Evolutionary conservation across 1,284 basidiomycete genomes (phyloP), one percentile per base, ranked within the genome.

Genomic region (Moesziomyces parantarcticus): DNA sequence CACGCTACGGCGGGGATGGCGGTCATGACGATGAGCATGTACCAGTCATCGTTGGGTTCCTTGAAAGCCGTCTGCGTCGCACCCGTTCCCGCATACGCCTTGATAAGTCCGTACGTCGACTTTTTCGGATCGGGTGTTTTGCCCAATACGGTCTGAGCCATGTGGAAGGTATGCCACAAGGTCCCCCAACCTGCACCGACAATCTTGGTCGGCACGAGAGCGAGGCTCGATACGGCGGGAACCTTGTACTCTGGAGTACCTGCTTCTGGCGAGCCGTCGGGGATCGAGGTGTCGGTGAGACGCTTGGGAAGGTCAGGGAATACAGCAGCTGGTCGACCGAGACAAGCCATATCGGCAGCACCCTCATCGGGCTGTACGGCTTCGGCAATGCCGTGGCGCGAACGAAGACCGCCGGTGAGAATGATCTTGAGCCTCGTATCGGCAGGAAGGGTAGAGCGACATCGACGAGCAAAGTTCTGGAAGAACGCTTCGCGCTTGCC

Each of bases 381-480:
- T 9, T 85, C 83, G 13, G 87, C 84, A 58, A 94, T 87, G 34
- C 89, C 87, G 0, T 86, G 84, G 11, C 89, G 88, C 0, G 90
- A 89, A 20, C 87, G 86, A 43, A 95, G 87, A 16, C 92, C 92
- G 20, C 93, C 93, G 0, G 93, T 95, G 25, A 95, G 87, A 71
- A 94, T 86, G 18, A 92, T 85, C 3, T 91, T 92, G 18, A 84
- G 76, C 21, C 54, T 71, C 42, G 34, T 21, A 36, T 39, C 39
- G 21, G 50, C 40, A 48, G 71, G 61, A 2, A 83, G 62, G 18
- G 56, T 59, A 1, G 53, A 57, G n/a, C 84, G 80, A 47, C 87
- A 83, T 18, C 76, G 70, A 25, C 86, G 85, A 21, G 87, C 85
- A 74, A 77, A 83, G 74, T 60, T 79, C 55, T 68, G 68, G 53